These are phyloP conservation scores for Catharanthus roseus DNA, from an alignment of 257 asterid species.

Conservation along the genomic window DNA sequence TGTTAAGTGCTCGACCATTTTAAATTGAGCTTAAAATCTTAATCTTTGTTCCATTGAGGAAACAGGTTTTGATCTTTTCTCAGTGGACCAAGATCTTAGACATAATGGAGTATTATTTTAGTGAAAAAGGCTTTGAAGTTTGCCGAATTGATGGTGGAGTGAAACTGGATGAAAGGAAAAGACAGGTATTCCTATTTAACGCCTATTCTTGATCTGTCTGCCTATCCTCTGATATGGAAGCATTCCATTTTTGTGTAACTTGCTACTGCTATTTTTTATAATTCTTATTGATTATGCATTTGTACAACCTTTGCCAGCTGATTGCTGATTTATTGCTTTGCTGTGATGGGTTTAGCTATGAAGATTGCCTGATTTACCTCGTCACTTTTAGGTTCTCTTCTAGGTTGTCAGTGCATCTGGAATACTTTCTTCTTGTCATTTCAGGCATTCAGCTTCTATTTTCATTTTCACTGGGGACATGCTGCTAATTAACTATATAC, in stretches of 20 bases:
- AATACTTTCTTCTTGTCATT: background rate
- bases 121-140: conserved; percentile 71
- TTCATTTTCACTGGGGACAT: background rate
- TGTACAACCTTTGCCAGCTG: background rate
- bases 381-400: background rate
- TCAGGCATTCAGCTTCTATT: background rate
- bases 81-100: conserved; percentile 96
- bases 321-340: background rate
- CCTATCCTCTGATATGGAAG: background rate
- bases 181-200: conserved; percentile 46
- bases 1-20: background rate
- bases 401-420: background rate
- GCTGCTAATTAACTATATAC: background rate
- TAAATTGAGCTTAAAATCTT: conserved; percentile 6
- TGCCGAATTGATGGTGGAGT: conserved; percentile 95
- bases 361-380: background rate
- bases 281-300: background rate
- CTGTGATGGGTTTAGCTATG: background rate
- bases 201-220: background rate
- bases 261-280: background rate
- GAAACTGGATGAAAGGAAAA: conserved; percentile 63
- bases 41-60: conserved; percentile 11
- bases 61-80: conserved; percentile 89
- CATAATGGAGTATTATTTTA: conserved; percentile 88
- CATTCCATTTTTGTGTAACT: background rate